Evolutionary conservation across 176 grass and related monocot genomes (phyloP).

Genomic region (Avena eriantha): DNA sequence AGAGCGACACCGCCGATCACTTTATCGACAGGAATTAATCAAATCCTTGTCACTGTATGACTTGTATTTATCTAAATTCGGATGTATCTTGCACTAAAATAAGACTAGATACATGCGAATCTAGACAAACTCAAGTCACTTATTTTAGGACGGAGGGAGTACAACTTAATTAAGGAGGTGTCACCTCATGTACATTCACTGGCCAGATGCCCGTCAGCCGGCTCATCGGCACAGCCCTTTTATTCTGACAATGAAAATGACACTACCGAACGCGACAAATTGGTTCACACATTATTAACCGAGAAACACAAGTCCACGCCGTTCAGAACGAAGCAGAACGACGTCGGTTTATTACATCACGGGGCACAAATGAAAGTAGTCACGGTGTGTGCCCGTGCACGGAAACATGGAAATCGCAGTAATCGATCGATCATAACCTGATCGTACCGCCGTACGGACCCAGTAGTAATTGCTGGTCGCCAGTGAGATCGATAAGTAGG

Average conservation of each 20-base stretch:
- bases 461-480: too few relatives aligned
- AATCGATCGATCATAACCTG: not conserved
- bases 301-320: conserved; percentile 4
- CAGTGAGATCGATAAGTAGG: not conserved
- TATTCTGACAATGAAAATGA: conserved; percentile 1
- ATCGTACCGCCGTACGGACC: not conserved
- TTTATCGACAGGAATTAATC: too few relatives aligned
- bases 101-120: too few relatives aligned
- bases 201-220: conserved; percentile 6
- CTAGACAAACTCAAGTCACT: too few relatives aligned
- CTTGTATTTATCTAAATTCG: too few relatives aligned
- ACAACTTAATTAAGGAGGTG: not conserved
- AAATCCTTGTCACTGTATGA: too few relatives aligned
- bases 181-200: not conserved
- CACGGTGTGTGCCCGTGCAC: not conserved
- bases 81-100: too few relatives aligned
- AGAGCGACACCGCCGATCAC: too few relatives aligned
- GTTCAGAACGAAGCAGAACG: conserved; percentile 62
- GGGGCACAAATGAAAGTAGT: conserved; percentile 14
- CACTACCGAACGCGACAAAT: not conserved
- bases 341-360: conserved; percentile 45
- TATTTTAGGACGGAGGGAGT: too few relatives aligned
- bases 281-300: not conserved
- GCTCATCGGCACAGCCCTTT: conserved; percentile 13
- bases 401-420: not conserved